Evolutionary conservation across 2,329 filamentous ascomycete genomes (phyloP).

Genomic region (Phaeoacremonium minimum): DNA sequence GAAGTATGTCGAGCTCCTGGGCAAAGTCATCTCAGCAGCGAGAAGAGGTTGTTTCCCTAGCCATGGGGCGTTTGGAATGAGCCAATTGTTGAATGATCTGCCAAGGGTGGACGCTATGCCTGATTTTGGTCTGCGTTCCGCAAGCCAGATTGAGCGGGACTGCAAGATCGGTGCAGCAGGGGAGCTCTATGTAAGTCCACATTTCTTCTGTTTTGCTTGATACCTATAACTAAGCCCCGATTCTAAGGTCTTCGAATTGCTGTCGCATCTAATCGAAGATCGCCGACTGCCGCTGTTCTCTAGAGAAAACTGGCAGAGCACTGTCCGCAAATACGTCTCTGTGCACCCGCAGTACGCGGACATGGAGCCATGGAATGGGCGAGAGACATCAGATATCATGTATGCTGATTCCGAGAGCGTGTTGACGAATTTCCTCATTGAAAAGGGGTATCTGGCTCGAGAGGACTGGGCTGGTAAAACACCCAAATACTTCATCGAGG

Average conservation of each 20-base stretch:
- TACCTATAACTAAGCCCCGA: not conserved
- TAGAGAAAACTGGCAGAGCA: constrained; percentile 41
- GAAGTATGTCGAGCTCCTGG: constrained; percentile 7
- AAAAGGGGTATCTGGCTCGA: constrained; percentile 23
- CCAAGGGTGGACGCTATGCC: not conserved
- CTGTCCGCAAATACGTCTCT: constrained; percentile 33
- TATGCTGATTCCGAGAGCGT: constrained; percentile 31
- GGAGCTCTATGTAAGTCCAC: constrained; percentile 13
- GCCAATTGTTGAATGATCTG: not conserved
- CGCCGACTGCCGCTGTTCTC: constrained; percentile 27
- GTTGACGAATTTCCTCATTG: constrained; percentile 27
- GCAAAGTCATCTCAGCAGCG: constrained; percentile 5
- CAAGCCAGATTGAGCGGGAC: constrained; percentile 7
- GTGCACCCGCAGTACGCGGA: constrained; percentile 32
- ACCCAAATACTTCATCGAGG: constrained; percentile 43
- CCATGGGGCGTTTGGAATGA: constrained; percentile 1
- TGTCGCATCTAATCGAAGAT: constrained; percentile 19
- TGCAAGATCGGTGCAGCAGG: constrained; percentile 14
- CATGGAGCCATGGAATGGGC: constrained; percentile 31
- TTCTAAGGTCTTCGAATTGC: constrained; percentile 34
- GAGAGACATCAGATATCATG: constrained; percentile 41
- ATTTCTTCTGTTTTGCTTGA: not conserved
- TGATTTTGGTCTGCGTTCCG: not conserved
- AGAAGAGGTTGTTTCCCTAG: constrained; percentile 1
- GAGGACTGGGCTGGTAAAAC: constrained; percentile 17